Conservation (phyloP, 768 basidiomycete species). For the Podaxis sp. region DNA sequence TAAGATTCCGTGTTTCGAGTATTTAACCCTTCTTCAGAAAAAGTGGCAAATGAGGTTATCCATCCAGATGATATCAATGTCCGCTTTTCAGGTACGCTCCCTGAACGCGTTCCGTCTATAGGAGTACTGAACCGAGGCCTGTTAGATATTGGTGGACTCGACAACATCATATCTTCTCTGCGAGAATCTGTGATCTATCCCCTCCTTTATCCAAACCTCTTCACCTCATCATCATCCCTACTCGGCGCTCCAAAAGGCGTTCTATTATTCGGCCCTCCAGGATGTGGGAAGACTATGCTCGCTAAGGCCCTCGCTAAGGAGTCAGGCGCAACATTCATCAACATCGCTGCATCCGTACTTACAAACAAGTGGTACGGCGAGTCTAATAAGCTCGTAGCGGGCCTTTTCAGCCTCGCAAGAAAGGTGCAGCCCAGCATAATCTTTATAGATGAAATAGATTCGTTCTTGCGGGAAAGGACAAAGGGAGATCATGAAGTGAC, state of each 20-base stretch:
- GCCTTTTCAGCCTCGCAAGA: constrained; percentile 87
- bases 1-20: constrained; percentile 1
- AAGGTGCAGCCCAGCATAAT: constrained; percentile 96
- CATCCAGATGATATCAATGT: constrained; percentile 86
- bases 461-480: constrained; percentile 85
- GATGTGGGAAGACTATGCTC: constrained; percentile 99
- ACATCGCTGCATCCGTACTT: constrained; percentile 45
- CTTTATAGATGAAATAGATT: constrained; percentile 99
- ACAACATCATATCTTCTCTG: constrained; percentile 83
- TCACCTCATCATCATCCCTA: constrained; percentile 76
- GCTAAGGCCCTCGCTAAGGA: constrained; percentile 98
- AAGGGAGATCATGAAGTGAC: constrained; percentile 95
- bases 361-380: constrained; percentile 52
- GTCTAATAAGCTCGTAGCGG: constrained; percentile 91
- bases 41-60: constrained; percentile 90
- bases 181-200: constrained; percentile 97
- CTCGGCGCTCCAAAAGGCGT: constrained; percentile 95
- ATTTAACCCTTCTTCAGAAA: constrained; percentile 41
- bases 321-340: constrained; percentile 94
- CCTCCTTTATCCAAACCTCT: constrained; percentile 85
- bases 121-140: constrained; percentile 16
- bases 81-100: constrained; percentile 61
- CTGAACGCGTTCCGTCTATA: background rate
- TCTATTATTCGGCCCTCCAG: constrained; percentile 92
- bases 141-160: constrained; percentile 88